A percentile compares a stretch with the other conserved stretches of the same genome.
Evolutionary conservation across 177 flowering plant species (phyloP).

Genomic region (Tripterygium wilfordii): DNA sequence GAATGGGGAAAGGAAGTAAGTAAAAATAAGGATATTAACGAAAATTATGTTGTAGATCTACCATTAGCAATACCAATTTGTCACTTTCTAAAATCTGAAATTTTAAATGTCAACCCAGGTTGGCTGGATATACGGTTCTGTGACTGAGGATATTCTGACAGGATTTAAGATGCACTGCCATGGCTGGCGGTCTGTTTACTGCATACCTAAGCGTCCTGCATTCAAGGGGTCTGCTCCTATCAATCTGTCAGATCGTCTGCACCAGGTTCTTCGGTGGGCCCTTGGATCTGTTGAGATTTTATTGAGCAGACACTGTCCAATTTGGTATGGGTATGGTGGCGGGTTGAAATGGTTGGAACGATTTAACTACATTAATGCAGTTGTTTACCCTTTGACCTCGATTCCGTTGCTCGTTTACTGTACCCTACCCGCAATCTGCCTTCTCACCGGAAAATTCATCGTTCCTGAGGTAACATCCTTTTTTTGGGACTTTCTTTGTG

Average conservation of each 20-base stretch:
- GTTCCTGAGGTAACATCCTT: slow-evolving; percentile 57
- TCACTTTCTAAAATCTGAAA: too few species aligned
- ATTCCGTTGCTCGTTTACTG: slow-evolving; percentile 53
- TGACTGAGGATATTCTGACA: slow-evolving; percentile 53
- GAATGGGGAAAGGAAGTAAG: slow-evolving; percentile 55
- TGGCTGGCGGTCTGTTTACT: slow-evolving; percentile 68
- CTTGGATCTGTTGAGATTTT: slow-evolving; percentile 64
- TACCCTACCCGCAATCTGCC: slow-evolving; percentile 53
- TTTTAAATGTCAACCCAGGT: too few species aligned
- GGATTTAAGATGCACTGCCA: slow-evolving; percentile 69
- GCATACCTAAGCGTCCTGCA: slow-evolving; percentile 60
- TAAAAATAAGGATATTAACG: background rate
- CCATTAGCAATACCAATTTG: background rate
- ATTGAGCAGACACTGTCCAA: slow-evolving; percentile 51
- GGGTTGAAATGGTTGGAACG: slow-evolving; percentile 58
- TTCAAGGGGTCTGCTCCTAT: slow-evolving; percentile 69
- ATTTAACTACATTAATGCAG: slow-evolving; percentile 52
- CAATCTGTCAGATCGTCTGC: slow-evolving; percentile 50
- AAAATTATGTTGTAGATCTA: background rate
- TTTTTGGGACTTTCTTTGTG: background rate
- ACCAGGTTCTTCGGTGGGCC: slow-evolving; percentile 68
- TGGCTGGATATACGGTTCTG: slow-evolving; percentile 68
- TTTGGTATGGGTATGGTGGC: slow-evolving; percentile 62
- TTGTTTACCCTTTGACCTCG: slow-evolving; percentile 53
- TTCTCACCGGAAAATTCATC: slow-evolving; percentile 56